Evolutionary conservation across 306 rosid species (phyloP).

Genomic region (barrel medic (Medicago truncatula)): MtrunA17r5.0-ANR NC_053044.1:12847001-12847500

Average conservation of each 20-base stretch:
- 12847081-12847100: slow-evolving; percentile 66
- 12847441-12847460: slow-evolving; percentile 35
- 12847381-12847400: slow-evolving; percentile 37
- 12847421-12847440: slow-evolving; percentile 22
- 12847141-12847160: slow-evolving; percentile 78
- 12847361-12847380: not conserved
- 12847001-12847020: slow-evolving; percentile 43
- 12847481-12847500: slow-evolving; percentile 57
- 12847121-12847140: slow-evolving; percentile 63
- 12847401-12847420: slow-evolving; percentile 42
- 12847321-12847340: slow-evolving; percentile 67
- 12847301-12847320: slow-evolving; percentile 74
- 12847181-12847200: slow-evolving; percentile 52
- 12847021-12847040: slow-evolving; percentile 60
- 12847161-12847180: slow-evolving; percentile 60
- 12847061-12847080: slow-evolving; percentile 81
- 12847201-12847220: slow-evolving; percentile 54
- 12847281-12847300: slow-evolving; percentile 71
- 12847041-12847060: slow-evolving; percentile 74
- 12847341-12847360: slow-evolving; percentile 62
- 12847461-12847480: slow-evolving; percentile 46
- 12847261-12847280: slow-evolving; percentile 56
- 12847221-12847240: slow-evolving; percentile 67
- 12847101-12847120: slow-evolving; percentile 71
- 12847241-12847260: slow-evolving; percentile 77